A percentile compares a stretch with the other conserved stretches of the same genome.
phyloP scores from a whole-genome alignment of 2,329 filamentous ascomycete genomes.

The Phoma sp. region DNA sequence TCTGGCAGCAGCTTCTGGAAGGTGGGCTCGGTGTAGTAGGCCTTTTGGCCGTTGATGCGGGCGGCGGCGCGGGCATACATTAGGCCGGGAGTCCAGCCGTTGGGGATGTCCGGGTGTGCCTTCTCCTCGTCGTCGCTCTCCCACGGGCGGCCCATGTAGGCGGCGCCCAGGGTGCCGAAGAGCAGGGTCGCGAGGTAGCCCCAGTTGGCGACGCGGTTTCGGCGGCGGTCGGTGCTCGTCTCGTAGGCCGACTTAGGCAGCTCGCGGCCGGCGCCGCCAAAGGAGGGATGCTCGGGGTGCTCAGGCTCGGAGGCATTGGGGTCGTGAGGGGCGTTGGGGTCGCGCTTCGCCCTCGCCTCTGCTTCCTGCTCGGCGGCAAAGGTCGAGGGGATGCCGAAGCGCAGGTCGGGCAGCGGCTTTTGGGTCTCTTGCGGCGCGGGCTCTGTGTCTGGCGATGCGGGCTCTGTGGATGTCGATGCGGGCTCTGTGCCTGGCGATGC shows the following conservation, averaged over 20 bases:
- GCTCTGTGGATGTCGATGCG: conserved; percentile 27
- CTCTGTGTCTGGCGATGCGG: conserved; percentile 31
- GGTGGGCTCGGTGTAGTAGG: conserved; percentile 94
- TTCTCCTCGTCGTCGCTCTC: conserved; percentile 75
- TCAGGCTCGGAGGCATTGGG: conserved; percentile 57
- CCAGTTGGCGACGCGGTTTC: conserved; percentile 77
- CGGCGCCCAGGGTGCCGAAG: conserved; percentile 63
- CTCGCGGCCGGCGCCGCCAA: conserved; percentile 68
- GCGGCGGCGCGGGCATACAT: conserved; percentile 85
- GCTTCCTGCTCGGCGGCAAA: conserved; percentile 72
- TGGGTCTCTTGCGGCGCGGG: conserved; percentile 56
- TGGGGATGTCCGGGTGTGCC: conserved; percentile 73
- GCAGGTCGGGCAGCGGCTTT: conserved; percentile 84
- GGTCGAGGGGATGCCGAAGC: conserved; percentile 93
- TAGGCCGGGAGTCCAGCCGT: conserved; percentile 76
- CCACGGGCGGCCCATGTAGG: conserved; percentile 90
- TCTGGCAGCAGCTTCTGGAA: conserved; percentile 93
- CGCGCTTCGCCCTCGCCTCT: conserved; percentile 43
- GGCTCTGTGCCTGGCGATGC: conserved; percentile 41
- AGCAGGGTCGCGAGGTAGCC: conserved; percentile 70
- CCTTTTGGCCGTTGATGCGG: conserved; percentile 76
- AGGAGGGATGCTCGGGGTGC: conserved; percentile 54
- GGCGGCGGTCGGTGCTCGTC: conserved; percentile 86
- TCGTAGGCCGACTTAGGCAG: conserved; percentile 83
- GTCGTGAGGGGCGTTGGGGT: conserved; percentile 30